A percentile compares a stretch with the other conserved stretches of the same genome.
Conservation (phyloP, 495 filamentous ascomycete species). For the Usnea hakonensis region DNA sequence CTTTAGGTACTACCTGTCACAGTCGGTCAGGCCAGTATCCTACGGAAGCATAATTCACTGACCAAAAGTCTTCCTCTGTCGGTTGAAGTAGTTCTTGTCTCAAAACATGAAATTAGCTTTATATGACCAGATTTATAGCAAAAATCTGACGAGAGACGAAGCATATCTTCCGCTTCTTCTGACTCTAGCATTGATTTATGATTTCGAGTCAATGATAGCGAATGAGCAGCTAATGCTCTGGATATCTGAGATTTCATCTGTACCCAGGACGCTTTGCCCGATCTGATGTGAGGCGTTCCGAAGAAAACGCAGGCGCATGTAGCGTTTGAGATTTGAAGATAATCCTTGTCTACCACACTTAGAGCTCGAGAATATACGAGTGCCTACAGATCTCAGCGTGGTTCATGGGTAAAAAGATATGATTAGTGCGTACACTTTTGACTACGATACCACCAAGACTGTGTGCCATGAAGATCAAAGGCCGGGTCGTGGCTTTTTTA, state of each 20-base stretch:
- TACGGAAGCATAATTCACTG: not conserved
- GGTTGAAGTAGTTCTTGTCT: not conserved
- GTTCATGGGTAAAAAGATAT: not conserved
- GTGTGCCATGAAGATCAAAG: not conserved
- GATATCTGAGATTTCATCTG: not conserved
- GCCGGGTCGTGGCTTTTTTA: not conserved
- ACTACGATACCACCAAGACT: not conserved
- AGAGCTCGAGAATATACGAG: not conserved
- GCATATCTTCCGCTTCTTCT: not conserved
- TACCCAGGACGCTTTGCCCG: not conserved
- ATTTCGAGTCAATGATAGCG: not conserved
- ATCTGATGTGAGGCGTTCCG: not conserved
- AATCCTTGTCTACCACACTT: not conserved
- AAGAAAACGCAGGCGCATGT: not conserved
- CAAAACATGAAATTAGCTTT: not conserved
- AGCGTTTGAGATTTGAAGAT: not conserved
- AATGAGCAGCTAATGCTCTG: not conserved
- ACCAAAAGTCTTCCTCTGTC: not conserved
- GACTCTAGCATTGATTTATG: not conserved
- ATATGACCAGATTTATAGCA: not conserved
- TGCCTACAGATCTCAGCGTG: not conserved
- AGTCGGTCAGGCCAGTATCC: not conserved
- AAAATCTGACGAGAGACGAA: not conserved
- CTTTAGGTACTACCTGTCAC: not conserved
- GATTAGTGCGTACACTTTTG: not conserved